These are phyloP conservation scores for Laburnicola sp. DNA, from an alignment of 2,329 filamentous ascomycete genomes.

Conservation along the genomic window DNA sequence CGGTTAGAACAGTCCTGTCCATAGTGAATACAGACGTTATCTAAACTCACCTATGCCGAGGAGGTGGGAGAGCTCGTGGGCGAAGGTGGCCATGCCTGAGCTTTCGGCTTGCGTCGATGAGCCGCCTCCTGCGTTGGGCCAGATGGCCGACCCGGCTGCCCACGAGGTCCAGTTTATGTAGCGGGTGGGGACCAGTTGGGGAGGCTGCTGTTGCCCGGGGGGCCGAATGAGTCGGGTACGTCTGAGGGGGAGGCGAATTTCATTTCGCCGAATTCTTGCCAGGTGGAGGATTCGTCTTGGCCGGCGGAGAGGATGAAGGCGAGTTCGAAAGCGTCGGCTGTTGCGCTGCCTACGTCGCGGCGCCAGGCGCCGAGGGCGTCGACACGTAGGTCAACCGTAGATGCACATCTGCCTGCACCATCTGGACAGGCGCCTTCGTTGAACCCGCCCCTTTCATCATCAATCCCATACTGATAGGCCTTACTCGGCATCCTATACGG, in stretches of 20 bases:
- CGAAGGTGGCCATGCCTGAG: slow-evolving; percentile 58
- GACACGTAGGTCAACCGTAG: slow-evolving; percentile 51
- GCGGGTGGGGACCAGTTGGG: slow-evolving; percentile 55
- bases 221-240: slow-evolving; percentile 55
- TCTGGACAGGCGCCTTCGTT: slow-evolving; percentile 55
- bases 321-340: slow-evolving; percentile 54
- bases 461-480: slow-evolving; percentile 57
- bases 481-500: slow-evolving; percentile 54
- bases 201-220: slow-evolving; percentile 49
- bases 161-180: slow-evolving; percentile 60
- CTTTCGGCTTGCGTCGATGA: slow-evolving; percentile 59
- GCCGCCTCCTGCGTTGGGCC: slow-evolving; percentile 58
- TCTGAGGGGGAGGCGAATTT: slow-evolving; percentile 54
- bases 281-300: slow-evolving; percentile 59
- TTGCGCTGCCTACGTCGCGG: slow-evolving; percentile 55
- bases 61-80: slow-evolving; percentile 58
- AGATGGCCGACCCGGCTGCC: slow-evolving; percentile 56
- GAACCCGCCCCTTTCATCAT: slow-evolving; percentile 48
- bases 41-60: slow-evolving; percentile 30
- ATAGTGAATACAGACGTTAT: too few relatives aligned
- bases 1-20: slow-evolving; percentile 9
- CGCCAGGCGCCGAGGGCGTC: slow-evolving; percentile 57
- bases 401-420: slow-evolving; percentile 45
- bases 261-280: slow-evolving; percentile 62
- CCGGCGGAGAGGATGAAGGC: slow-evolving; percentile 60